Evolutionary conservation across 306 rosid species (phyloP).

Genomic region (Quercus variabilis): DNA sequence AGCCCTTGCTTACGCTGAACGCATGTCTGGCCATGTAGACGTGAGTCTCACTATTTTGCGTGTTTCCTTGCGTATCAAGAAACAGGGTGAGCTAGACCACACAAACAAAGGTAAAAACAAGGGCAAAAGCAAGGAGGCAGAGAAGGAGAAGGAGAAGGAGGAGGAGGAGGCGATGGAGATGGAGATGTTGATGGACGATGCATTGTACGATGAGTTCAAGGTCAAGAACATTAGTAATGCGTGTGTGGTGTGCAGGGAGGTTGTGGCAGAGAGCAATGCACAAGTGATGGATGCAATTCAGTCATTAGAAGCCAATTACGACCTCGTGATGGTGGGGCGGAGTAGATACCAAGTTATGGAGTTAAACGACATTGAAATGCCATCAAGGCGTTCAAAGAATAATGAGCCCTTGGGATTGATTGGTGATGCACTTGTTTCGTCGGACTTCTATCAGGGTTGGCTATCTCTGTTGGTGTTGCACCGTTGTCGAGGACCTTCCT

Average conservation of each 20-base stretch:
- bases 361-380: neutral
- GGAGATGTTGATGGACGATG: neutral
- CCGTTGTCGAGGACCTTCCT: too few relatives aligned
- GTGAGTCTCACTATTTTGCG: neutral
- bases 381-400: neutral
- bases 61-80: neutral
- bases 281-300: neutral
- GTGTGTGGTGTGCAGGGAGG: neutral
- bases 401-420: neutral
- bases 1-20: conserved; percentile 37
- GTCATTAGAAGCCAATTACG: neutral
- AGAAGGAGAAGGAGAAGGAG: too few relatives aligned
- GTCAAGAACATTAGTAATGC: neutral
- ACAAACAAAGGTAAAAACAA: too few relatives aligned
- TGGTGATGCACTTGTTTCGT: neutral
- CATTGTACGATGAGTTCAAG: neutral
- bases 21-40: neutral
- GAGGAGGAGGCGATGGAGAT: neutral
- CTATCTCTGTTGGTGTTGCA: neutral
- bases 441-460: neutral
- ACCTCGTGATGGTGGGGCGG: neutral
- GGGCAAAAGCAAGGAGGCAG: too few relatives aligned
- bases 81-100: neutral
- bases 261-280: neutral
- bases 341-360: neutral